Conservation (phyloP, 768 basidiomycete species). For the Pisolithus marmoratus region DNA sequence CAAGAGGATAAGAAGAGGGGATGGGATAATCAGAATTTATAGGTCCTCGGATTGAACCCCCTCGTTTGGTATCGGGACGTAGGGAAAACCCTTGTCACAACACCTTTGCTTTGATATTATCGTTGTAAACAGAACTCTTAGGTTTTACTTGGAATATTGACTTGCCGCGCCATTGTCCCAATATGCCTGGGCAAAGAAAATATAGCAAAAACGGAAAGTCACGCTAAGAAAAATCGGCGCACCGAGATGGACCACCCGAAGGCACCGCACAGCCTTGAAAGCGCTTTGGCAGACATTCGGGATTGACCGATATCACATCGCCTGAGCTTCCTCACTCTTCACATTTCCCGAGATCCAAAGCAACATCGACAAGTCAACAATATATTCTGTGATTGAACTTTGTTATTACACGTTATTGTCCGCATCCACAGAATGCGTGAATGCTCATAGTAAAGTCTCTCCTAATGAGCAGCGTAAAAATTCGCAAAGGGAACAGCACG, state of each 20-base stretch:
- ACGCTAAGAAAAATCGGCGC: background rate
- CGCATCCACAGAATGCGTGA: background rate
- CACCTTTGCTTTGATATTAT: background rate
- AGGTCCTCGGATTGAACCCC: background rate
- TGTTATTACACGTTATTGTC: background rate
- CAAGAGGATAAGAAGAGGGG: background rate
- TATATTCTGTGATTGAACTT: constrained; percentile 3
- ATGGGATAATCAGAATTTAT: background rate
- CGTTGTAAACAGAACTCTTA: background rate
- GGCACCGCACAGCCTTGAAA: constrained; percentile 2
- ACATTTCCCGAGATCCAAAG: background rate
- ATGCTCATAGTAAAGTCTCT: constrained; percentile 27
- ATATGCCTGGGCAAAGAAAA: background rate
- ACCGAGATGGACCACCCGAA: background rate
- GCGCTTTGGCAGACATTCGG: constrained; percentile 6
- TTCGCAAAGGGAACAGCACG: background rate
- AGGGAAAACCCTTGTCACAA: background rate
- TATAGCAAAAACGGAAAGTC: background rate
- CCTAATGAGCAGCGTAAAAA: constrained; percentile 20
- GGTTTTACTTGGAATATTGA: background rate
- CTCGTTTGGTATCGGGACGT: background rate
- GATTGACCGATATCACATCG: constrained; percentile 1
- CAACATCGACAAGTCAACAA: background rate
- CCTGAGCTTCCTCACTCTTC: background rate
- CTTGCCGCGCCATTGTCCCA: background rate